Evolutionary conservation across 2,329 filamentous ascomycete species (phyloP), one percentile per base, ranked within the genome.

Genomic region (Alternaria longipes): DNA sequence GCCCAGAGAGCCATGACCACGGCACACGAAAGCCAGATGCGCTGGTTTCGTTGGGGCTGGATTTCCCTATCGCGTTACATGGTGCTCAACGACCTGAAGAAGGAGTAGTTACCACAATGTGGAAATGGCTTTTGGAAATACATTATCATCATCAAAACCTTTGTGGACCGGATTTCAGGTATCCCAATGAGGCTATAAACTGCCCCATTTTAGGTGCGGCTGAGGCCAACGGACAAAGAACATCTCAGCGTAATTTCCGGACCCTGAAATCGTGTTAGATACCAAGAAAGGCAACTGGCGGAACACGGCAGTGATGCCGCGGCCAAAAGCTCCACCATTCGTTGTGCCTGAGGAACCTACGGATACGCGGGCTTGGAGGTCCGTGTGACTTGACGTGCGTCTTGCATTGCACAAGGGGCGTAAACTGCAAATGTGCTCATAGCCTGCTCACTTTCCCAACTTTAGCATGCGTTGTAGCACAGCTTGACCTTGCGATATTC

Each of bases 21-120:
- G 56, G 94, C 92, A 28, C 95, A 99, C 82, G 84, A 89, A 81
- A 97, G 93, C 79, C 95, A 99, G 85, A 99, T 99, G 95, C 88
- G 92, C 38, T 99, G 95, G 95, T 99, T 98, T 76, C 88, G 95
- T 8, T 98, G 93, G 87, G 92, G 93, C 3, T 99, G 94, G 93
- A 97, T 99, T 74, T 85, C 87, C 0, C 77, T 97, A 59, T 95
- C 93, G 73, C 85, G 95, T 62, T 99, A 98, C 81, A 98, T 99
- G 95, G 86, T 93, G 59, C 86, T 98, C 32, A 99, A 99, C 79
- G 94, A 98, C 77, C 76, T 99, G 79, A 86, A 84, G 74, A 83
- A 84, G 72, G 87, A 87, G 77, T 85, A 84, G 69, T 70, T 65
- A 5, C 32, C 69, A 22, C 73, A 58, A 59, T 53, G n/a, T 38